Evolutionary conservation across 2,329 filamentous ascomycete species (phyloP).

Genomic region (Fusarium keratoplasticum): DNA sequence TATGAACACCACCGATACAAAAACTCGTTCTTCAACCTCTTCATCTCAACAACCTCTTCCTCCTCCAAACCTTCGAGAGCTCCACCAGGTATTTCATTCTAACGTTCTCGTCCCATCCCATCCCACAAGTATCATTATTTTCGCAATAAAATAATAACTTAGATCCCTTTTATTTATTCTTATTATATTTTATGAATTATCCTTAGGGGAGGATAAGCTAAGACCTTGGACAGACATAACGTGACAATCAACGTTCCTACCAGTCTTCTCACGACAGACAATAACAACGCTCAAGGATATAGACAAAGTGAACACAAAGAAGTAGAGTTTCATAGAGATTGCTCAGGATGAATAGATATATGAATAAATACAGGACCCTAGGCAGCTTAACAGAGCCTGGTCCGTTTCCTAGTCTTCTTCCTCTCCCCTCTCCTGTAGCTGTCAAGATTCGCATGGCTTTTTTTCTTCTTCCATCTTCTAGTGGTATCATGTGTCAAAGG

Average conservation of each 20-base stretch:
- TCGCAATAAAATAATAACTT: no score
- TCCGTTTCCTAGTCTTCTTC: slow-evolving; percentile 12
- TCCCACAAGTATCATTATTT: no score
- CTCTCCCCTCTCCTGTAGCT: slow-evolving; percentile 25
- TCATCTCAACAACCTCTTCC: no score
- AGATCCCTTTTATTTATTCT: no score
- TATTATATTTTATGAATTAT: no score
- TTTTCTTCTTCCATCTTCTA: slow-evolving; percentile 44
- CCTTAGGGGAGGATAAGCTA: background rate
- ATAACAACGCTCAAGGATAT: background rate
- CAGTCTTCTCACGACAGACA: background rate
- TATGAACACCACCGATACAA: no score
- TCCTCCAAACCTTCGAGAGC: no score
- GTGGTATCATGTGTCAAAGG: slow-evolving; percentile 47
- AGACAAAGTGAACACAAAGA: background rate
- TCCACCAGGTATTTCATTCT: no score
- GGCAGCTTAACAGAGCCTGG: slow-evolving; percentile 12
- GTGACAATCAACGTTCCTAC: no score
- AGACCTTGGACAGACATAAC: background rate
- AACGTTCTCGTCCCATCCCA: no score
- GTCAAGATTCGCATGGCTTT: slow-evolving; percentile 36
- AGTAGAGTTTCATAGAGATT: slow-evolving; percentile 12
- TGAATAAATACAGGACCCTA: slow-evolving; percentile 36
- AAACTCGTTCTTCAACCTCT: no score
- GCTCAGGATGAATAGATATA: slow-evolving; percentile 26